Base-by-base conservation (phyloP, 192 early-diverging fungal species). In the Coemansia sp. region DNA sequence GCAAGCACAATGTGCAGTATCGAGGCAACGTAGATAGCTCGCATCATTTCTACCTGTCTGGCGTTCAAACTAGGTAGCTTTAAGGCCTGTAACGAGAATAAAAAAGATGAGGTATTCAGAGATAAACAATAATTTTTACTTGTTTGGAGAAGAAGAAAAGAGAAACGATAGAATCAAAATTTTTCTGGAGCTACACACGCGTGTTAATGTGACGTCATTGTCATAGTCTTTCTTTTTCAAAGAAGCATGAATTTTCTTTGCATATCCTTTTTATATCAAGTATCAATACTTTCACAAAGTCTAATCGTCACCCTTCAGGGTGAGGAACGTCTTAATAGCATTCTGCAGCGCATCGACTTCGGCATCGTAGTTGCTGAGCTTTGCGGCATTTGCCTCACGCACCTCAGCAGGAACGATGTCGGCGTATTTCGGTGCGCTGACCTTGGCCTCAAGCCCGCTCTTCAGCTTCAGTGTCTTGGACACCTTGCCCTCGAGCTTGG, bases 401-500 rank as follows among this genome's bases (percentile, higher is more conserved):
- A 94, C 87, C 43, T 92, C 89, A 5, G 69, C 72, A 63, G 87
- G 88, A 49, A 96, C 90, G 63, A 88, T 89, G 39, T 58, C 74
- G 68, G 80, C 70, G 74, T 97, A 97, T 43, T 89, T 92, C 9
- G 87, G 77, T 41, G 85, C 84, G 59, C 75, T 64, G 42, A 84
- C 90, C 70, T 90, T 92, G 74, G 91, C 88, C 39, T 72, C 61
- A 48, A 89, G 81, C 13, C 76, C 83, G 19, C 86, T 85, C 63
- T 85, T 74, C n/a, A 85, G 71, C 70, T 91, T 87, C n/a, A 42
- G 23, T 12, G 81, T 81, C 84, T 93, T 95, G 58, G 74, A 81
- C 43, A 90, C 63, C 78, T 94, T 93, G 69, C 87, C 85, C 64
- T 92, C 86, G 54, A 95, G 78, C 76, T 95, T 94, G 57, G 71